A percentile compares a stretch with the other conserved stretches of the same genome.
These are phyloP conservation scores for Protomyces inouyei DNA, from an alignment of 1,139 yeast species.

Conservation along the genomic window DNA sequence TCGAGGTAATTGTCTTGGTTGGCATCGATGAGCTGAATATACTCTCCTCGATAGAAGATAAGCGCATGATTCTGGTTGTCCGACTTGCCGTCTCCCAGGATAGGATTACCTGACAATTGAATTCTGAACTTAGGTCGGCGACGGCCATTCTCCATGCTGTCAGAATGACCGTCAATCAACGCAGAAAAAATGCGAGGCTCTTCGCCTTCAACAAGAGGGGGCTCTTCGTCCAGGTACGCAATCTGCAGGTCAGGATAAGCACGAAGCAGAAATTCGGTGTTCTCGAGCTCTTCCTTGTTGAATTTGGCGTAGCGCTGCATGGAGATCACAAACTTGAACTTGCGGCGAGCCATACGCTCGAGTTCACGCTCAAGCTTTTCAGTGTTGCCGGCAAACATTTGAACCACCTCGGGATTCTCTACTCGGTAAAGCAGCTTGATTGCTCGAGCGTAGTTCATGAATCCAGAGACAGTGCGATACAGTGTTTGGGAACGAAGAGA, in stretches of 20 bases:
- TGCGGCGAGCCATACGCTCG: constrained; percentile 98
- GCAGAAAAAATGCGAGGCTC: constrained; percentile 97
- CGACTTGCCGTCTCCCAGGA: constrained; percentile 98
- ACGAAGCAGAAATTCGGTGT: constrained; percentile 94
- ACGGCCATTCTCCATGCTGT: constrained; percentile 93
- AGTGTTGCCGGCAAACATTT: constrained; percentile 97
- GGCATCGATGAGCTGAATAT: constrained; percentile 95
- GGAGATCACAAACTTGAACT: constrained; percentile 92
- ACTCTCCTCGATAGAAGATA: constrained; percentile 98
- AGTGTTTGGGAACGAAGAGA: constrained; percentile 96
- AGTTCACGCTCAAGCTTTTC: constrained; percentile 90
- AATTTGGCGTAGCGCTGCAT: constrained; percentile 98
- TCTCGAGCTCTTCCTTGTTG: constrained; percentile 95
- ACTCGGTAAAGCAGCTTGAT: constrained; percentile 95
- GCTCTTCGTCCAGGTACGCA: constrained; percentile 95
- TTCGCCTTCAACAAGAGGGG: constrained; percentile 85
- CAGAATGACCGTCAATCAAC: constrained; percentile 97
- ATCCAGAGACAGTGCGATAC: constrained; percentile 97
- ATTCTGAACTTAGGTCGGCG: constrained; percentile 98
- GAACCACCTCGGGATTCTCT: constrained; percentile 97
- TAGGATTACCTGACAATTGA: constrained; percentile 97
- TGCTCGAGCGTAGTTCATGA: constrained; percentile 98
- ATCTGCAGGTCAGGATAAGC: constrained; percentile 98
- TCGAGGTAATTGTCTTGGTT: constrained; percentile 97
- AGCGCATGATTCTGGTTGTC: constrained; percentile 97